phyloP scores from a whole-genome alignment of 2,329 filamentous ascomycete species.

The Sclerotinia minor region DNA sequence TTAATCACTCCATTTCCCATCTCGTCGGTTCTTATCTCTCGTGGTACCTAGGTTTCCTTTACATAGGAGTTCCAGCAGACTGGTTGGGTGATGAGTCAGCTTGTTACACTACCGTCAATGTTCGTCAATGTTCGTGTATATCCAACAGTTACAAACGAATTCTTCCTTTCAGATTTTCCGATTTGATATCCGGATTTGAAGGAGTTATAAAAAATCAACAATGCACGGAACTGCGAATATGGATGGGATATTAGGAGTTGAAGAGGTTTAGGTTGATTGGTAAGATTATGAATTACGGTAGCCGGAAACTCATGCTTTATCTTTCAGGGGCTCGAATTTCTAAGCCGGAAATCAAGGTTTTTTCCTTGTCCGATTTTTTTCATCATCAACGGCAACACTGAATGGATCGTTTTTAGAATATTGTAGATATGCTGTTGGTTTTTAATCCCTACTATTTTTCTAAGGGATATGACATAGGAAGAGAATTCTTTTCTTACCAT shows the following conservation, averaged over 20 bases:
- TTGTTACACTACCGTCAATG: not conserved
- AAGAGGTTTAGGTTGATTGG: not conserved
- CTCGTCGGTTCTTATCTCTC: not conserved
- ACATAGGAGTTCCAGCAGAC: not conserved
- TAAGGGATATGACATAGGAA: not conserved
- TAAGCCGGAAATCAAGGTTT: not conserved
- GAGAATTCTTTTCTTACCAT: not conserved
- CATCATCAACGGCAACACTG: not conserved
- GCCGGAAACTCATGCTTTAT: not conserved
- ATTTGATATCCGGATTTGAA: not conserved
- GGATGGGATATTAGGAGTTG: not conserved
- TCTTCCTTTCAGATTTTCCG: not conserved
- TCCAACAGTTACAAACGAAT: not conserved
- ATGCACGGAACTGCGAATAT: not conserved
- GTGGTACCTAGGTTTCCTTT: not conserved
- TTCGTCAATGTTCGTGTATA: not conserved
- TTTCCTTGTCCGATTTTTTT: not conserved
- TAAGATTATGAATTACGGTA: not conserved
- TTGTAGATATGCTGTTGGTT: not conserved
- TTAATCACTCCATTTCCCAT: conserved; percentile 14
- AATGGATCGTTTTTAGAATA: not conserved
- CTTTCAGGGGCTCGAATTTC: conserved; percentile 6
- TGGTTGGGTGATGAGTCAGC: conserved; percentile 5
- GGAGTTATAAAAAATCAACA: too few relatives aligned
- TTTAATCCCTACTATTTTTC: not conserved